A percentile compares a stretch with the other conserved stretches of the same genome.
Conservation (phyloP, 768 basidiomycete species). For the Auriscalpium orientale region DNA sequence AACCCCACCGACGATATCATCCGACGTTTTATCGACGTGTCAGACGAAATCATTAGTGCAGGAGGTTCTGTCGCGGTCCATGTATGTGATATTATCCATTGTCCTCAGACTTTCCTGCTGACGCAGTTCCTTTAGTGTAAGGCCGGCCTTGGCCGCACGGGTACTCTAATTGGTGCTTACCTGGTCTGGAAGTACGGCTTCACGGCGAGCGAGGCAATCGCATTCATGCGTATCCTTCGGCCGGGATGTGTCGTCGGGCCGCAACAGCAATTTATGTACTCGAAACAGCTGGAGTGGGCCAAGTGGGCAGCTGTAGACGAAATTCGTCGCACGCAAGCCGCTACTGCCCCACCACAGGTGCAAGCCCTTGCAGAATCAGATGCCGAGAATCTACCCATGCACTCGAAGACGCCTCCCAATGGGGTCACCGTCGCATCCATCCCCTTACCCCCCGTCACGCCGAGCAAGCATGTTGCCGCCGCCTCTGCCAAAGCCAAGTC, state of each 20-base stretch:
- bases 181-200: constrained; percentile 99
- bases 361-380: constrained; percentile 48
- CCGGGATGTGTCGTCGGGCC: constrained; percentile 92
- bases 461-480: constrained; percentile 64
- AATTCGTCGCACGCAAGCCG: constrained; percentile 52
- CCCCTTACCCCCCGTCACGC: constrained; percentile 67
- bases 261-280: constrained; percentile 91
- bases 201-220: constrained; percentile 91
- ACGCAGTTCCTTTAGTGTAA: constrained; percentile 56
- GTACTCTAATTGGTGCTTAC: constrained; percentile 95
- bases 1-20: constrained; percentile 96
- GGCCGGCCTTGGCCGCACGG: constrained; percentile 93
- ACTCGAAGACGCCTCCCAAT: constrained; percentile 29
- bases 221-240: constrained; percentile 95
- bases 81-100: constrained; percentile 38
- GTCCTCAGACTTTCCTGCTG: not conserved
- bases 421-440: constrained; percentile 15
- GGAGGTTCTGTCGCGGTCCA: constrained; percentile 87
- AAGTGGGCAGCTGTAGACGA: constrained; percentile 91
- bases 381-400: constrained; percentile 36
- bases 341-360: constrained; percentile 58
- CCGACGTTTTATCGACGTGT: constrained; percentile 80
- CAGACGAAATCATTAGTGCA: constrained; percentile 66
- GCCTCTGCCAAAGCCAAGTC: constrained; percentile 64
- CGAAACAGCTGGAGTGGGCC: constrained; percentile 89